Percentiles rank a stretch among this genome's conserved stretches.
phyloP scores from a whole-genome alignment of 441 rosid species.

The Breynia disticha region DNA sequence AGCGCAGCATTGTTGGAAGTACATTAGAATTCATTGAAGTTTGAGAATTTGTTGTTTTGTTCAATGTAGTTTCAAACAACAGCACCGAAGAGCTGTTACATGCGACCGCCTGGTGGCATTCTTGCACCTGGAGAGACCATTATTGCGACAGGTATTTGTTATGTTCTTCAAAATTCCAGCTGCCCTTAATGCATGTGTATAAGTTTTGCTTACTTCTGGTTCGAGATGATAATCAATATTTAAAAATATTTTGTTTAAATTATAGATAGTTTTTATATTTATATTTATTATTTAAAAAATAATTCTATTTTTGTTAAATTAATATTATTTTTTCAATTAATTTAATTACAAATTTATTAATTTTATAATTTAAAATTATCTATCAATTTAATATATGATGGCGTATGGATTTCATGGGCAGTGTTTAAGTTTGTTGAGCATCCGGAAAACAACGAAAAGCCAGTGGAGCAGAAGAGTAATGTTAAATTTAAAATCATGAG shows the following conservation, averaged over 20 bases:
- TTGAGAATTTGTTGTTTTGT: not conserved
- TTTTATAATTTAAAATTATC: not conserved
- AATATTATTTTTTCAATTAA: too few relatives aligned
- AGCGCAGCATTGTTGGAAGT: too few relatives aligned
- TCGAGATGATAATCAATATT: too few relatives aligned
- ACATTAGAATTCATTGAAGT: too few relatives aligned
- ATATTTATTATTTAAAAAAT: too few relatives aligned
- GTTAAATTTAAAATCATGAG: conserved; percentile 74
- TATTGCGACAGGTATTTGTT: conserved; percentile 46
- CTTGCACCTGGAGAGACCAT: conserved; percentile 67
- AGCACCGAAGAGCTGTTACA: conserved; percentile 68
- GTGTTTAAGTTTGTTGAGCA: conserved; percentile 73
- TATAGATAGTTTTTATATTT: too few relatives aligned
- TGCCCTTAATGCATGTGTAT: not conserved
- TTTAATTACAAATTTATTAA: not conserved
- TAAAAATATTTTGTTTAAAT: too few relatives aligned
- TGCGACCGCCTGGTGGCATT: conserved; percentile 65
- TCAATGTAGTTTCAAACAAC: conserved; percentile 56
- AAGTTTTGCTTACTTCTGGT: too few relatives aligned
- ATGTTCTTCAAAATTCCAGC: not conserved
- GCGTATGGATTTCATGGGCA: conserved; percentile 9
- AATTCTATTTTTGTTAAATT: too few relatives aligned
- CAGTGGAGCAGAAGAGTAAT: conserved; percentile 40
- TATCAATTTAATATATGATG: not conserved
- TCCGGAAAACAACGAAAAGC: conserved; percentile 52